Evolutionary conservation across 352 stramenopile genomes (phyloP).

Genomic region (Phytopythium vexans): DNA sequence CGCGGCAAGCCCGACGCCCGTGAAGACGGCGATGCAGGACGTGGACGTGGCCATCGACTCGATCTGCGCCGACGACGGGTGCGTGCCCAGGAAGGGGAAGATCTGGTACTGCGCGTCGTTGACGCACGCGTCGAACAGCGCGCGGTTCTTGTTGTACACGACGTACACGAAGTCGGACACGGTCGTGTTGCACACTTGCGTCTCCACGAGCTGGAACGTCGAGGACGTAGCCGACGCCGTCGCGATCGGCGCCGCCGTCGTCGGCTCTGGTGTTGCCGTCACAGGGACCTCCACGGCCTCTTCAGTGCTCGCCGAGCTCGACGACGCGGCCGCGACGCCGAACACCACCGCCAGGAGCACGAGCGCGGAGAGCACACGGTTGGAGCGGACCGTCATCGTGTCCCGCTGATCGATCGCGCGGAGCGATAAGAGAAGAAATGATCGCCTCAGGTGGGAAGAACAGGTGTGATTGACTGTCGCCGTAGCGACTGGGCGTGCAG

Average conservation of each 20-base stretch:
- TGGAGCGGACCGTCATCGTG: no score
- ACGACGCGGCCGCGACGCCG: slow-evolving; percentile 5
- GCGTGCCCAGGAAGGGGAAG: slow-evolving; percentile 44
- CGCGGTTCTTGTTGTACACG: slow-evolving; percentile 52
- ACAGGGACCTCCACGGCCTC: slow-evolving; percentile 7
- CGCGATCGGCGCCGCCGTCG: slow-evolving; percentile 21
- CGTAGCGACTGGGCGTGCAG: no score
- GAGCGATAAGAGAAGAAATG: no score
- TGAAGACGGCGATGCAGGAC: slow-evolving; percentile 46
- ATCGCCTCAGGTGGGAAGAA: no score
- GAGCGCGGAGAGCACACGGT: no score
- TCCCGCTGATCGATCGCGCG: no score
- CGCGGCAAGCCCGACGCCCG: slow-evolving; percentile 32
- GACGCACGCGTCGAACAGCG: slow-evolving; percentile 46
- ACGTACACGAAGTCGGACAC: slow-evolving; percentile 41
- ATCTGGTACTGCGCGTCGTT: slow-evolving; percentile 53
- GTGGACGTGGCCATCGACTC: slow-evolving; percentile 26
- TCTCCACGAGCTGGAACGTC: slow-evolving; percentile 47
- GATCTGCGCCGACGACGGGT: slow-evolving; percentile 41
- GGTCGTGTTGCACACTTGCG: slow-evolving; percentile 34
- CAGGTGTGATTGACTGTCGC: no score
- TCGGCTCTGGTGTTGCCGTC: slow-evolving; percentile 4
- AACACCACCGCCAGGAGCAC: background rate
- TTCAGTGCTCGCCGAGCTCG: slow-evolving; percentile 1
- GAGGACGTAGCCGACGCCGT: slow-evolving; percentile 34